Evolutionary conservation across 1,284 basidiomycete species (phyloP), one percentile per base, ranked within the genome.

Genomic region (Fomitopsis schrenkii): DNA sequence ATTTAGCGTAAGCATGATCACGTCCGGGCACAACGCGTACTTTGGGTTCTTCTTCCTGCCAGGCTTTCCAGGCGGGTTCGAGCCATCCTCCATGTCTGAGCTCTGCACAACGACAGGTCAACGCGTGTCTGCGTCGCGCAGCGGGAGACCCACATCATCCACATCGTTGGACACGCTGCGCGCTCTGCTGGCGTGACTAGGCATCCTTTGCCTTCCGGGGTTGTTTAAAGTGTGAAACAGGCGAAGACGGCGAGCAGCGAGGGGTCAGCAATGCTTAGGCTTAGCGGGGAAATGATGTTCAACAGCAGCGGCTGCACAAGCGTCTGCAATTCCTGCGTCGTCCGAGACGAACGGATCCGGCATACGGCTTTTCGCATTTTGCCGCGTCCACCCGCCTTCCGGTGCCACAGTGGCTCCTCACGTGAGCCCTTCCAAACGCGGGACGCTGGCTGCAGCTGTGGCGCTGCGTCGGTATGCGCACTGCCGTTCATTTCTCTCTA

Each of bases 31-130:
- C 59, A 60, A 71, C 26, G 50, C 83, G 64, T 68, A 90, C 90
- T 92, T 92, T 68, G 90, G 90, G 68, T 93, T 93, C 79, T 93
- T 93, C 84, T 92, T 93, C 64, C 90, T 80, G 19, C 90, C 90
- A 46, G 90, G 90, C 68, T 87, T 91, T 19, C 86, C 84, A 61
- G 36, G 69, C 50, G 14, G 83, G 28, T 55, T 67, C 58, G 17
- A 63, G 10, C 71, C 65, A 44, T 70, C 74, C 41, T 87, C 86
- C 38, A 77, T 68, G 64, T 90, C 89, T 28, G 87, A 87, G 65
- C 90, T 83, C 81, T 86, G 61, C 35, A 45, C 46, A 56, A 45
- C 52, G 44, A 53, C 38, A 5, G 36, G 52, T 48, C 38, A 59
- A 36, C 9, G n/a, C n/a, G 19, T 48, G 50, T 28, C 22, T 15